Conservation (phyloP, 306 rosid genomes). For the Prunus dulcis region DNA sequence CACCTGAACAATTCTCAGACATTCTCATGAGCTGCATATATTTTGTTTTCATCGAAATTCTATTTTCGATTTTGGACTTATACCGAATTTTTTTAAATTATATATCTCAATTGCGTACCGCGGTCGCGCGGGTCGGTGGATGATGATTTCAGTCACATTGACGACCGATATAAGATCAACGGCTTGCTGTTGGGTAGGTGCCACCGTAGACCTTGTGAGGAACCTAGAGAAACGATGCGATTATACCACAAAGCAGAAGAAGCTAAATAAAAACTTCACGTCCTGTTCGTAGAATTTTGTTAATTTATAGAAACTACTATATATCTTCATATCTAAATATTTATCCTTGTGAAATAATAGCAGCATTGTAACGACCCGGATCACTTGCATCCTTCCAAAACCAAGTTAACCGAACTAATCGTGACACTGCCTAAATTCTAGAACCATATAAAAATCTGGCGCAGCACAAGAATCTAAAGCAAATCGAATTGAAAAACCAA, state of each 20-base stretch:
- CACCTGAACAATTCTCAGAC: conserved; percentile 46
- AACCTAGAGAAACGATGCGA: too few species aligned
- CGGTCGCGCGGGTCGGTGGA: not conserved
- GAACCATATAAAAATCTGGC: not conserved
- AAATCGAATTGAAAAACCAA: not conserved
- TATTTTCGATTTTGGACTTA: too few species aligned
- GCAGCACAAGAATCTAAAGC: not conserved
- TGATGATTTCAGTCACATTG: not conserved
- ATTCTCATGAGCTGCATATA: conserved; percentile 26
- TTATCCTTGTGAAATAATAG: not conserved
- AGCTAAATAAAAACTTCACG: too few species aligned
- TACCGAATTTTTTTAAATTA: too few species aligned
- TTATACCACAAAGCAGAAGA: too few species aligned
- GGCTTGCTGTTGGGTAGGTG: too few species aligned
- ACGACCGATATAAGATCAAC: not conserved
- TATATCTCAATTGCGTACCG: too few species aligned
- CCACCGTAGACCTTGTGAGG: too few species aligned
- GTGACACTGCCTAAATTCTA: conserved; percentile 7
- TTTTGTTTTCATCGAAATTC: too few species aligned
- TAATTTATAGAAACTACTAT: not conserved
- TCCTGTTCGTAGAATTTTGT: not conserved
- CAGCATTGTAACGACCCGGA: conserved; percentile 15
- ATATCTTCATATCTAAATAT: not conserved
- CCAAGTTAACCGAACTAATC: conserved; percentile 4
- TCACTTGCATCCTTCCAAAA: conserved; percentile 23